Base-by-base conservation (phyloP, 768 basidiomycete genomes). In the Chalciporus pseudorubinellus region DNA sequence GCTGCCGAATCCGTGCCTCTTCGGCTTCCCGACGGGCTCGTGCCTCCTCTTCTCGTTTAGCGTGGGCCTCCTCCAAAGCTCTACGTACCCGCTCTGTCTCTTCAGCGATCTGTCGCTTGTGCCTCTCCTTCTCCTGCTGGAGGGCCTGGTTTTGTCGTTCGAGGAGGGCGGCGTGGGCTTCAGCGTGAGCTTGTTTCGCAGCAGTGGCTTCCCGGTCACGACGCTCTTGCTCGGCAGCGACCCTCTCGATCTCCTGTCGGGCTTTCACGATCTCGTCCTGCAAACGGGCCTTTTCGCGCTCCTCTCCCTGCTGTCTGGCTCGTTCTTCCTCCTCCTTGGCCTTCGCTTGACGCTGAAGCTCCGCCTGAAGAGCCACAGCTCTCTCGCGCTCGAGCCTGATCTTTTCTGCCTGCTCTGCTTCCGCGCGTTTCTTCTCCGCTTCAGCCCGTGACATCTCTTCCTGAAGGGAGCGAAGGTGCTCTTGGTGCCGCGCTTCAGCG, bases 401-500 rank as follows among this genome's bases (percentile, higher is more conserved):
- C 45, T 64, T 62, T 21, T 61, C 64, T 5, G 50, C 56, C 13
- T 71, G 68, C 21, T 69, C 60, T 1, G 47, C 50, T 16, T 63
- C 60, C 0, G 49, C 48, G 2, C 21, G 61, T 47, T 61, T 57
- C 44, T 54, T 58, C 47, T 62, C 69, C 2, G 44, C 59, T 14
- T 66, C 69, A 1, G 49, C 42, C n/a, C 57, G 62, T 20, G 18
- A 18, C 65, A 69, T 61, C 31, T 69, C 59, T 22, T 63, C 51
- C 41, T 67, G 55, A 18, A 69, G 39, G 20, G 56, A 48, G 20
- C 55, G 67, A 9, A 70, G 56, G 48, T 69, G 67, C 33, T 68
- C 59, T 39, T 64, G 64, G 47, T 70, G 66, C 16, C 34, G 60
- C 9, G 57, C 60, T 42, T 70, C 68, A 14, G 64, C 62, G 8